Percentiles rank a stretch among this genome's conserved stretches.
Conservation (phyloP, 371 early-diverging fungal genomes). For the Capillidium rhysosporum region DNA sequence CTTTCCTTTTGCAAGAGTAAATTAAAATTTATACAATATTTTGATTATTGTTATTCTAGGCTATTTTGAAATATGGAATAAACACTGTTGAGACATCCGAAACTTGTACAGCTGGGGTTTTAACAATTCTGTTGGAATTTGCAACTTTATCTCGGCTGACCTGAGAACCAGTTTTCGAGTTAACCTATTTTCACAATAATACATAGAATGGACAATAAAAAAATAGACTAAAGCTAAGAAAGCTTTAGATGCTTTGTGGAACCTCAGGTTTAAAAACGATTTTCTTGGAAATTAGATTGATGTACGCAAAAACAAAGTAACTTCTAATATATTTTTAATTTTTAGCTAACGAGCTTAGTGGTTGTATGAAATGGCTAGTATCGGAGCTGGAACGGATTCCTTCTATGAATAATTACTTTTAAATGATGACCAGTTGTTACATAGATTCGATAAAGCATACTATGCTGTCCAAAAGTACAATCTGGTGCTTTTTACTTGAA, state of each 20-base stretch:
- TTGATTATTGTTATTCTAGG: background rate
- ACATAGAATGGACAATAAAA: background rate
- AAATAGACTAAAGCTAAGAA: conserved; percentile 35
- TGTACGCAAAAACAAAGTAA: conserved; percentile 30
- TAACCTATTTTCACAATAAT: conserved; percentile 8
- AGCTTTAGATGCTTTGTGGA: conserved; percentile 59
- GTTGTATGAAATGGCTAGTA: conserved; percentile 44
- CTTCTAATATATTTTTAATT: background rate
- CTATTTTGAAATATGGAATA: conserved; percentile 59
- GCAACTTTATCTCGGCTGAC: conserved; percentile 76
- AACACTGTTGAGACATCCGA: conserved; percentile 38
- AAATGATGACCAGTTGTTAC: conserved; percentile 51
- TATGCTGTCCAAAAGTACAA: conserved; percentile 35
- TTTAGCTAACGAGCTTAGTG: conserved; percentile 14
- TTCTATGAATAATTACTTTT: conserved; percentile 85
- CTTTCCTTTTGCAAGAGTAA: conserved; percentile 61
- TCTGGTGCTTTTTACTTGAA: conserved; percentile 64
- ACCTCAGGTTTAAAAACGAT: conserved; percentile 40
- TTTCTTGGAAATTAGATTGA: conserved; percentile 75
- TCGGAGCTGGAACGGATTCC: conserved; percentile 88
- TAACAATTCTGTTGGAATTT: conserved; percentile 84
- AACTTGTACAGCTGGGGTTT: conserved; percentile 86
- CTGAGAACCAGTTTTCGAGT: conserved; percentile 48
- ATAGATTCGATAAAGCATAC: conserved; percentile 68
- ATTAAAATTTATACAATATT: conserved; percentile 11